Percentiles rank a stretch among this genome's conserved stretches.
These are phyloP conservation scores for Candida sp. DNA, from an alignment of 1,139 yeast species.

Conservation along the genomic window DNA sequence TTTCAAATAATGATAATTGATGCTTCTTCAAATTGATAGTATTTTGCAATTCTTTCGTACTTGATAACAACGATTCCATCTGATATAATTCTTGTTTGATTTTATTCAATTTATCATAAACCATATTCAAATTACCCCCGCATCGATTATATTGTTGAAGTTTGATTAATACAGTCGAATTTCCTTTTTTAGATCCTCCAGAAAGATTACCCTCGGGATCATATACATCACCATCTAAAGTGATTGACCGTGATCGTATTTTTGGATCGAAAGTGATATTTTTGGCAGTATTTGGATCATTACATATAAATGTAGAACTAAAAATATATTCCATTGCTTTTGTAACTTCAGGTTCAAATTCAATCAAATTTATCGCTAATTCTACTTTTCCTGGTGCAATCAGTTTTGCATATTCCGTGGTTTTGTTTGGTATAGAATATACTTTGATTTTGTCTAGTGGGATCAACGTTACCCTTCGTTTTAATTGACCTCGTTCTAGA, in stretches of 20 bases:
- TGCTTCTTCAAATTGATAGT: conserved; percentile 65
- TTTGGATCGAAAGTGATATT: conserved; percentile 81
- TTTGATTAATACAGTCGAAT: conserved; percentile 57
- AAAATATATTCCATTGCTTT: conserved; percentile 92
- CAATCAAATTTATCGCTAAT: conserved; percentile 76
- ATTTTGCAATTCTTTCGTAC: conserved; percentile 60
- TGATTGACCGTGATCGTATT: conserved; percentile 81
- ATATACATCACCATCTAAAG: conserved; percentile 89
- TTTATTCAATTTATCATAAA: conserved; percentile 36
- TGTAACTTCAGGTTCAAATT: conserved; percentile 64
- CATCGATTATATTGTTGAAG: conserved; percentile 69
- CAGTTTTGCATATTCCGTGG: conserved; percentile 58
- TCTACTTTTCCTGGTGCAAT: conserved; percentile 84
- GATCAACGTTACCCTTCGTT: conserved; percentile 84
- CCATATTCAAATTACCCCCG: conserved; percentile 31
- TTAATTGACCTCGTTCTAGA: conserved; percentile 72
- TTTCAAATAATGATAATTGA: conserved; percentile 60
- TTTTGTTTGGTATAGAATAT: conserved; percentile 38
- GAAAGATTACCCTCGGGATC: conserved; percentile 96
- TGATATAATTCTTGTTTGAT: conserved; percentile 39
- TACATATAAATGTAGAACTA: conserved; percentile 83
- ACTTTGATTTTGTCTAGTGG: conserved; percentile 86
- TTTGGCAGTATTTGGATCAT: conserved; percentile 86
- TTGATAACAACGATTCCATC: conserved; percentile 45
- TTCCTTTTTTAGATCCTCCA: conserved; percentile 81